Conservation (phyloP, 1,284 basidiomycete genomes). For the Puccinia hordei region DNA sequence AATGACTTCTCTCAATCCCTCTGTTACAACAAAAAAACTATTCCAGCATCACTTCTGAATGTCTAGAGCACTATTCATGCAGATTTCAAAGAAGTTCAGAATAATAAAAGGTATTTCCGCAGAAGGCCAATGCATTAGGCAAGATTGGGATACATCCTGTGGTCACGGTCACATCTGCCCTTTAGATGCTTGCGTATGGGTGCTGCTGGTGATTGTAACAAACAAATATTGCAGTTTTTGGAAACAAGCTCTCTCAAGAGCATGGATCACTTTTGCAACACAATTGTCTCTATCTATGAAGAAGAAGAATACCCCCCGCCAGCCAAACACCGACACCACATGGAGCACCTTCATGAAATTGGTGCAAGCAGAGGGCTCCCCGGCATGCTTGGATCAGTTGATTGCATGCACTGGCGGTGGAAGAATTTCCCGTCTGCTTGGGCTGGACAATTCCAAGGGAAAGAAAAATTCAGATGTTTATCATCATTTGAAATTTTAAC, state of each 20-base stretch:
- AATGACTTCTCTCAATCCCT: background rate
- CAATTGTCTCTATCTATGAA: no score
- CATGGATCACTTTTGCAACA: background rate
- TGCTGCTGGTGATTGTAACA: background rate
- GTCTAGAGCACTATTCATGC: no score
- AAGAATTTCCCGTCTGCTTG: no score
- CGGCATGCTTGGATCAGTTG: constrained; percentile 8
- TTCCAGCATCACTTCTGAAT: background rate
- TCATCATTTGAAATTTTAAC: background rate
- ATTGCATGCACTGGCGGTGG: constrained; percentile 30
- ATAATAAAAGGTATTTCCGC: background rate
- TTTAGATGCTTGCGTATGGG: background rate
- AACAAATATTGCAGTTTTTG: background rate
- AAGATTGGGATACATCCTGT: background rate
- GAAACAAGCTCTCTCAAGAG: background rate
- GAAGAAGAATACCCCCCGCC: background rate
- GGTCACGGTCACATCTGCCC: background rate
- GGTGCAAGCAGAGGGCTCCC: constrained; percentile 2
- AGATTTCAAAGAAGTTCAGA: background rate
- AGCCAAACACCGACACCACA: background rate
- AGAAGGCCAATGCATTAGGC: background rate
- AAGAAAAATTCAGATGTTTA: constrained; percentile 23
- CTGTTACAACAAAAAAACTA: background rate
- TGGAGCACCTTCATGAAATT: background rate
- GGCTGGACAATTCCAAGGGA: constrained; percentile 18